Evolutionary conservation across 768 basidiomycete species (phyloP).

Genomic region (Postia placenta): DNA sequence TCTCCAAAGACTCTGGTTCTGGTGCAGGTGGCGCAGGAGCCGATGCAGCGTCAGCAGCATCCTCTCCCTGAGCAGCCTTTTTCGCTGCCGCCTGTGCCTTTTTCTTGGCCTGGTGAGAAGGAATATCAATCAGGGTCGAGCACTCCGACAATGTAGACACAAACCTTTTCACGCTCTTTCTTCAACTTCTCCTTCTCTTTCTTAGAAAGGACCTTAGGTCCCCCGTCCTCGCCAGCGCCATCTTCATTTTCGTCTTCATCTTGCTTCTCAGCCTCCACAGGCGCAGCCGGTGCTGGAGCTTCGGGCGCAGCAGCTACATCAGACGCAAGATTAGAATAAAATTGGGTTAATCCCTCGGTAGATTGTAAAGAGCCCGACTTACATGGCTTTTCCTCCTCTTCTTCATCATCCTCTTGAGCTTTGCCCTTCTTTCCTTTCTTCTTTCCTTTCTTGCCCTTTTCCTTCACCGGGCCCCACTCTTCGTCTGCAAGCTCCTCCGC

Average conservation of each 20-base stretch:
- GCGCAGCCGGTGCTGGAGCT: constrained; percentile 10
- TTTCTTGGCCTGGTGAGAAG: constrained; percentile 70
- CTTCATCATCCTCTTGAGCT: constrained; percentile 33
- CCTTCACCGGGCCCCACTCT: constrained; percentile 31
- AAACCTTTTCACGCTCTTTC: constrained; percentile 94
- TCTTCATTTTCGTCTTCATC: constrained; percentile 15
- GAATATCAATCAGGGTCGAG: not conserved
- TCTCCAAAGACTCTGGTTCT: constrained; percentile 22
- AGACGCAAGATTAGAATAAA: not conserved
- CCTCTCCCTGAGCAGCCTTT: constrained; percentile 35
- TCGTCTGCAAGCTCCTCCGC: constrained; percentile 45
- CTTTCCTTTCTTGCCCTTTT: constrained; percentile 32
- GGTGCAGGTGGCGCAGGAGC: constrained; percentile 26
- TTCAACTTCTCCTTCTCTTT: constrained; percentile 97
- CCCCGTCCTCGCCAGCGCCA: constrained; percentile 44
- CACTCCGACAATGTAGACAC: not conserved
- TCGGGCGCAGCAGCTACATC: not conserved
- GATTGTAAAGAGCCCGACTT: constrained; percentile 9
- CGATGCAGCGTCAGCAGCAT: constrained; percentile 23
- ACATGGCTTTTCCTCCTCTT: constrained; percentile 25
- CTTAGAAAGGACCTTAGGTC: constrained; percentile 73
- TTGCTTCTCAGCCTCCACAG: constrained; percentile 13
- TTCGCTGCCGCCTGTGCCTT: constrained; percentile 90
- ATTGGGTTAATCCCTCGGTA: constrained; percentile 2
- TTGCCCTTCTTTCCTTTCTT: constrained; percentile 40